phyloP scores from a whole-genome alignment of 768 basidiomycete species.

The Punctularia strigosozonata region DNA sequence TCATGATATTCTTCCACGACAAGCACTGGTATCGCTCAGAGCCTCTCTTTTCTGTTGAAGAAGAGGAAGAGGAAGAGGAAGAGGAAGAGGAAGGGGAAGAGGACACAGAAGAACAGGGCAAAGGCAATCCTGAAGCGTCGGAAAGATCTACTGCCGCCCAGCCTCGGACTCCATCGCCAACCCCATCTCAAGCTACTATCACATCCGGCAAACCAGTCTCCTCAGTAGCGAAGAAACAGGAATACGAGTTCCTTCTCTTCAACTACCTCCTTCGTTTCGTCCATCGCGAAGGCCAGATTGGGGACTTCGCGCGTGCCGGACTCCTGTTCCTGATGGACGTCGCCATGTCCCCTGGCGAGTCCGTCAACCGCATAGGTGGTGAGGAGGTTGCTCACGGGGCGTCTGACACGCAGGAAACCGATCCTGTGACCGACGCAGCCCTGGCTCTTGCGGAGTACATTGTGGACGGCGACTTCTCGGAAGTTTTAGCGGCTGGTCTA shows the following conservation, averaged over 20 bases:
- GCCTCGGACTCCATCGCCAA: slow-evolving; percentile 37
- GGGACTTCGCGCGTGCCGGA: slow-evolving; percentile 87
- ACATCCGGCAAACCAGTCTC: slow-evolving; percentile 33
- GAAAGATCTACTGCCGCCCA: slow-evolving; percentile 9
- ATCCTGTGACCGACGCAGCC: slow-evolving; percentile 77
- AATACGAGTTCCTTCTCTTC: slow-evolving; percentile 93
- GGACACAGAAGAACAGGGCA: slow-evolving; percentile 22
- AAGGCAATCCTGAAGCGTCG: slow-evolving; percentile 7
- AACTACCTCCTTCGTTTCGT: slow-evolving; percentile 92
- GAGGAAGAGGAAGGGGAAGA: slow-evolving; percentile 28
- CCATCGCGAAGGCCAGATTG: slow-evolving; percentile 87
- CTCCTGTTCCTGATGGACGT: slow-evolving; percentile 92
- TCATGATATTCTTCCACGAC: slow-evolving; percentile 97
- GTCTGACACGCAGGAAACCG: slow-evolving; percentile 18
- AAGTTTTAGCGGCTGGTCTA: slow-evolving; percentile 87
- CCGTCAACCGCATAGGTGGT: slow-evolving; percentile 26
- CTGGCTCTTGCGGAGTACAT: slow-evolving; percentile 88
- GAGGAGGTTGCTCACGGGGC: slow-evolving; percentile 18
- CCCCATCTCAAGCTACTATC: slow-evolving; percentile 47
- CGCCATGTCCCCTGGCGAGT: slow-evolving; percentile 74
- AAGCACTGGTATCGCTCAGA: slow-evolving; percentile 79
- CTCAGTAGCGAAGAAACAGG: slow-evolving; percentile 46
- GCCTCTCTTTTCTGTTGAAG: slow-evolving; percentile 63
- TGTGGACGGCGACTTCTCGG: slow-evolving; percentile 95
- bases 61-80: slow-evolving; percentile 56